Percentiles rank a stretch among this genome's conserved stretches.
These are phyloP conservation scores for Ceratopteris richardii DNA, from an alignment of 75 land plant genomes.

Conservation along the genomic window DNA sequence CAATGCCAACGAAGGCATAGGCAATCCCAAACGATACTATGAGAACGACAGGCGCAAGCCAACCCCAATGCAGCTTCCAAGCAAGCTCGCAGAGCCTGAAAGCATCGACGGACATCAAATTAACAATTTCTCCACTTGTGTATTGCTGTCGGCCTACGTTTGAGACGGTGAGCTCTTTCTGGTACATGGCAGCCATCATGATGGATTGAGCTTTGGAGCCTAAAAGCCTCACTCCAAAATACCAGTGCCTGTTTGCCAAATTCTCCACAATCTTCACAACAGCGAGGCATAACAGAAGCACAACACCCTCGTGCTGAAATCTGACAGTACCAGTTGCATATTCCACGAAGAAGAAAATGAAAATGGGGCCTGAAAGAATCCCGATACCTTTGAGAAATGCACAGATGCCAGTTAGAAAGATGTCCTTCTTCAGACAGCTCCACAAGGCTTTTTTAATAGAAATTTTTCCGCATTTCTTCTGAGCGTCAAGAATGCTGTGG, in stretches of 20 bases:
- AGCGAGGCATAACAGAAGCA: constrained; percentile 34
- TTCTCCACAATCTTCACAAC: constrained; percentile 45
- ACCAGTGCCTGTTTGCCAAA: no score
- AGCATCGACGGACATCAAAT: no score
- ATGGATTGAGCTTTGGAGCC: constrained; percentile 52
- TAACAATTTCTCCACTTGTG: constrained; percentile 67
- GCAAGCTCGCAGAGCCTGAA: no score
- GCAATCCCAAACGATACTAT: no score
- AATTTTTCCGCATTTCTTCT: background rate
- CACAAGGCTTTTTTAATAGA: constrained; percentile 17
- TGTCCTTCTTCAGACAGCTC: constrained; percentile 41
- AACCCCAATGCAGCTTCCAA: no score
- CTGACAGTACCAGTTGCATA: constrained; percentile 53
- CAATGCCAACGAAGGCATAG: no score
- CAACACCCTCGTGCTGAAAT: constrained; percentile 49
- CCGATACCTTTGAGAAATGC: constrained; percentile 51
- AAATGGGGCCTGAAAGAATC: constrained; percentile 55
- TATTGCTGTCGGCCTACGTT: constrained; percentile 35
- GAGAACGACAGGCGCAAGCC: no score
- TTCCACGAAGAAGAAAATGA: constrained; percentile 56
- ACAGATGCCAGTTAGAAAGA: constrained; percentile 43
- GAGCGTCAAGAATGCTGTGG: background rate
- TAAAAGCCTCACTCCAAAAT: constrained; percentile 36
- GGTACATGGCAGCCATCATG: constrained; percentile 53
- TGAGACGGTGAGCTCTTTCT: constrained; percentile 60